These are phyloP conservation scores for Saccharum spontaneum DNA, from an alignment of 176 grass and related monocot species.

Conservation along the genomic window DNA sequence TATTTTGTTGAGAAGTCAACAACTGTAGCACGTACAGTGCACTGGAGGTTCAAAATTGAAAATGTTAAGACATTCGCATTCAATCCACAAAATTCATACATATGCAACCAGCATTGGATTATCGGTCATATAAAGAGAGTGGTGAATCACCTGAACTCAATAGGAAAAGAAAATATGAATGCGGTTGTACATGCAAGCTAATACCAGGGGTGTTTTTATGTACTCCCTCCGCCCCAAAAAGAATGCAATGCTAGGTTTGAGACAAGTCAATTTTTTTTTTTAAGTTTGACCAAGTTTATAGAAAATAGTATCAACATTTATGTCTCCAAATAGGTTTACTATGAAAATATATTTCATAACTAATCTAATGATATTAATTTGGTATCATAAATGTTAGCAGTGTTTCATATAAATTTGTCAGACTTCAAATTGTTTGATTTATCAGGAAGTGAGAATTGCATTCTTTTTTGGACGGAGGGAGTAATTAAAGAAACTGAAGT, in stretches of 20 bases:
- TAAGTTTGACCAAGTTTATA: neutral
- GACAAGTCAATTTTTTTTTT: neutral
- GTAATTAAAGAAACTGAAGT: neutral
- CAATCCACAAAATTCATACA: constrained; percentile 17
- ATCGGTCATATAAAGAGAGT: neutral
- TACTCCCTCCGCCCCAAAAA: too few relatives aligned
- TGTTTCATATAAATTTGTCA: neutral
- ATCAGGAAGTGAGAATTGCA: neutral
- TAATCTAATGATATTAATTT: neutral
- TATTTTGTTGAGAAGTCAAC: constrained; percentile 47
- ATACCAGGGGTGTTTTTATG: neutral
- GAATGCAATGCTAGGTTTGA: neutral
- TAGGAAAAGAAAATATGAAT: constrained; percentile 3
- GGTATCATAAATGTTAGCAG: neutral
- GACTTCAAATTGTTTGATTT: neutral
- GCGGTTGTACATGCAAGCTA: constrained; percentile 10
- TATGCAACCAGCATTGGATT: neutral
- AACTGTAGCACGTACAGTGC: constrained; percentile 68
- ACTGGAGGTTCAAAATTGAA: constrained; percentile 63
- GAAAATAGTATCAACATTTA: neutral
- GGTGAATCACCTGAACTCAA: neutral
- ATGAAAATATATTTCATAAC: neutral
- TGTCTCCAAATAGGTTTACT: neutral
- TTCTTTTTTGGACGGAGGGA: neutral
- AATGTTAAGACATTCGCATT: constrained; percentile 10